Percentiles rank a stretch among this genome's conserved stretches.
These are phyloP conservation scores for Tagetes erecta DNA, from an alignment of 129 eudicot genomes.

Conservation along the genomic window DNA sequence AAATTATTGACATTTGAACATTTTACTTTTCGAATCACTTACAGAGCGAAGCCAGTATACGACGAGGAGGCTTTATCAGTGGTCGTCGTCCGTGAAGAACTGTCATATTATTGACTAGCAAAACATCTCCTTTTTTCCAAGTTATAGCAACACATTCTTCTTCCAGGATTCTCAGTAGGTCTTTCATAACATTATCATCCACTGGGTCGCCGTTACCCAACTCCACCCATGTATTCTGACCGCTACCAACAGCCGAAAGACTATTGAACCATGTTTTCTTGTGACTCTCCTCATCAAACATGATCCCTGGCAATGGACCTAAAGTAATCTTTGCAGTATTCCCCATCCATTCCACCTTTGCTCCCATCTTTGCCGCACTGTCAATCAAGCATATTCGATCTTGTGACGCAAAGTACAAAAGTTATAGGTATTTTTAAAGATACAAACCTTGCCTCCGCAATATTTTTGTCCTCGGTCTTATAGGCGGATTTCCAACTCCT, in stretches of 20 bases:
- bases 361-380: conserved; percentile 79
- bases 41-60: conserved; percentile 76
- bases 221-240: conserved; percentile 40
- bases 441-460: no score
- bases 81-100: conserved; percentile 76
- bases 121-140: conserved; percentile 75
- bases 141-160: conserved; percentile 73
- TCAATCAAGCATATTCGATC: neutral
- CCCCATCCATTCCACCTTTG: conserved; percentile 77
- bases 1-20: neutral
- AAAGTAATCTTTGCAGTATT: conserved; percentile 43
- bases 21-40: conserved; percentile 33
- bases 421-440: no score
- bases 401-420: no score
- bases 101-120: conserved; percentile 68
- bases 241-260: conserved; percentile 46
- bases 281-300: conserved; percentile 44
- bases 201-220: conserved; percentile 68
- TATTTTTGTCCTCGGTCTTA: no score
- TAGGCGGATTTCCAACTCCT: no score
- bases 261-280: conserved; percentile 78
- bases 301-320: conserved; percentile 70
- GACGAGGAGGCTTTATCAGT: conserved; percentile 61
- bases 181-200: conserved; percentile 48
- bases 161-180: conserved; percentile 56